Evolutionary conservation across 805 yeast genomes (phyloP), one percentile per base, ranked within the genome.

Genomic region (Brettanomyces naardenensis): DNA sequence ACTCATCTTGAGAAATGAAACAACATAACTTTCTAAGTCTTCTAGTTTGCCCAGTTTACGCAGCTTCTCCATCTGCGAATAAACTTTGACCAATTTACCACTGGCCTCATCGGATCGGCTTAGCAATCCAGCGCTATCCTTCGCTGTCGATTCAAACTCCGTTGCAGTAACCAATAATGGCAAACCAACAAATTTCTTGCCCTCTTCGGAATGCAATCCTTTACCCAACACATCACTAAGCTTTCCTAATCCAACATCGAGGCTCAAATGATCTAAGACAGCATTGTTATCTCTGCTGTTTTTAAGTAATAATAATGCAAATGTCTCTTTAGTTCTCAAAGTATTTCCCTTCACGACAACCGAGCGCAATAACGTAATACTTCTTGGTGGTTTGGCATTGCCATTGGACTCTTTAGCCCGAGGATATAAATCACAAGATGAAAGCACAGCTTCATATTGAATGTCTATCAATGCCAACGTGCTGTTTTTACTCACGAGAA

Each of bases 191-290:
- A 60, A 50, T 29, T 50, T 47, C 19, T 43, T 47, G 7, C 37
- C 31, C 36, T 43, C n/a, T 5, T 32, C 21, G 4, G 17, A 15
- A 7, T 45, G 46, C 22, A 77, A 62, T 28, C 80, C 73, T 50
- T 77, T 81, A 20, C 89, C 89, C 21, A 85, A 54, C 10, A 84
- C 75, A 47, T 83, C 88, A 42, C 75, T 71, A 41, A 85, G 64
- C 36, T 72, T 73, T 48, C 85, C 84, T 27, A 73, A 60, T 4
- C 92, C 94, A 26, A 78, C 74, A 42, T 79, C 74, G 28, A 80
- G 56, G 35, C 68, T 65, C 38, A 71, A 55, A 38, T 70, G 57
- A 43, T 69, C 65, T 38, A 74, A 54, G 30, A 64, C 58, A 27
- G 68, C 62, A 33, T 61, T 60, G 36, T 69, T 68, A 41, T 69